A percentile compares a stretch with the other conserved stretches of the same genome.
phyloP scores from a whole-genome alignment of 148 eudicot genomes.

The Limonium bicolor region DNA sequence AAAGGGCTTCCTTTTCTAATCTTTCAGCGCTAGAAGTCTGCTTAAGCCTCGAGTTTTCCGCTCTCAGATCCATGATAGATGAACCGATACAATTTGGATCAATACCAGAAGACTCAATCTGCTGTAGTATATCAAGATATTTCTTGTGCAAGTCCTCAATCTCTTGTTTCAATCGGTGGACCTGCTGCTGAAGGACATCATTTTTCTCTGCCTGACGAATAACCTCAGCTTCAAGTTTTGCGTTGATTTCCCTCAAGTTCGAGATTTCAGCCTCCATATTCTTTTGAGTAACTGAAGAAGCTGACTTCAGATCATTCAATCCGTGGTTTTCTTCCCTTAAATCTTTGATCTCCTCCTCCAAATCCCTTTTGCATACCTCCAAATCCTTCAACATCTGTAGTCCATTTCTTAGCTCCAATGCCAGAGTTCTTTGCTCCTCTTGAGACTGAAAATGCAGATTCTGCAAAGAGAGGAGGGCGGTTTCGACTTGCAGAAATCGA shows the following conservation, averaged over 20 bases:
- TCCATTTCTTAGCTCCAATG: conserved; percentile 54
- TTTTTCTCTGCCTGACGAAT: conserved; percentile 38
- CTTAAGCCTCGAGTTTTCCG: conserved; percentile 56
- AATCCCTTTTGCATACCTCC: conserved; percentile 37
- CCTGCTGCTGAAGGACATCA: conserved; percentile 42
- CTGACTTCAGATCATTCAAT: conserved; percentile 30
- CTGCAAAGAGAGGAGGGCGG: conserved; percentile 42
- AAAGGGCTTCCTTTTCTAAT: conserved; percentile 37
- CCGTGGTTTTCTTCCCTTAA: conserved; percentile 49
- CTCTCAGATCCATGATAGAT: conserved; percentile 39
- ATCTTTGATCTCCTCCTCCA: conserved; percentile 43
- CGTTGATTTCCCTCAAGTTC: conserved; percentile 46
- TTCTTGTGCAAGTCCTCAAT: conserved; percentile 36
- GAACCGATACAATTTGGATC: conserved; percentile 38
- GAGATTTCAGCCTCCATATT: conserved; percentile 39
- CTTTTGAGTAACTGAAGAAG: conserved; percentile 28
- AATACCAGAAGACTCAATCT: conserved; percentile 48
- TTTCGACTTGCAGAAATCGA: conserved; percentile 51
- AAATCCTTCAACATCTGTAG: conserved; percentile 58
- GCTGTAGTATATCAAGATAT: conserved; percentile 39
- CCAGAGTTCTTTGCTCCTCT: conserved; percentile 60
- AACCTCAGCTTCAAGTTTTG: conserved; percentile 68
- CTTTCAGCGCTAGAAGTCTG: conserved; percentile 27
- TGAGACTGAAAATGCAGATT: conserved; percentile 58
- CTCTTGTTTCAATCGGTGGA: conserved; percentile 45